phyloP scores from a whole-genome alignment of 805 yeast species.

The Ogataea angusta region DNA sequence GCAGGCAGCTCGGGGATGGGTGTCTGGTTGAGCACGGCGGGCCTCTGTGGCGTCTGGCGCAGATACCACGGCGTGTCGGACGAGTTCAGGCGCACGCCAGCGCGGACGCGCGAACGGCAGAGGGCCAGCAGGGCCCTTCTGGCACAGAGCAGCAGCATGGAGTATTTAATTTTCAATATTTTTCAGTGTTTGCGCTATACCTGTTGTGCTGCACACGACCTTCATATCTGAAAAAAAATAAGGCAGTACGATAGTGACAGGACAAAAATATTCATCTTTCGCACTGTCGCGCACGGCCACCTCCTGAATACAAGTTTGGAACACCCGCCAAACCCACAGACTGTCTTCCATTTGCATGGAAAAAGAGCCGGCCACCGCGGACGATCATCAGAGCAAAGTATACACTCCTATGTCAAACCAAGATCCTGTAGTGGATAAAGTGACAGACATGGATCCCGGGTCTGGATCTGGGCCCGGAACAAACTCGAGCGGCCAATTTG shows the following conservation, averaged over 20 bases:
- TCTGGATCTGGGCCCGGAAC: slow-evolving; percentile 3
- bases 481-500: slow-evolving; percentile 1
- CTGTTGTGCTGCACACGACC: slow-evolving; percentile 2
- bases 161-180: not conserved
- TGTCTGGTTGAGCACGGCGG: slow-evolving; percentile 21
- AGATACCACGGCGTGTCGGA: slow-evolving; percentile 33
- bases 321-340: not conserved
- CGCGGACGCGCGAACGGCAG: not conserved
- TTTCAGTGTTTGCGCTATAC: not conserved
- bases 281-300: not conserved
- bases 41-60: slow-evolving; percentile 26
- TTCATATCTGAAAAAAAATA: slow-evolving; percentile 3
- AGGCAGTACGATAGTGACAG: slow-evolving; percentile 7
- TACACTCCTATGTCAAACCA: slow-evolving; percentile 6
- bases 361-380: not conserved
- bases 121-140: slow-evolving; percentile 1
- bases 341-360: not conserved
- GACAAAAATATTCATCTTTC: not conserved
- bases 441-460: slow-evolving; percentile 4
- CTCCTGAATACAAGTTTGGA: not conserved
- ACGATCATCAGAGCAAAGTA: not conserved
- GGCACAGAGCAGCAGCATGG: not conserved
- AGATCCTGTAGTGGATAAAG: slow-evolving; percentile 7
- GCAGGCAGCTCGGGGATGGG: slow-evolving; percentile 59
- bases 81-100: slow-evolving; percentile 2